These are phyloP conservation scores for Yamadazyma membranifaciens DNA, from an alignment of 1,139 yeast species.

Conservation along the genomic window DNA sequence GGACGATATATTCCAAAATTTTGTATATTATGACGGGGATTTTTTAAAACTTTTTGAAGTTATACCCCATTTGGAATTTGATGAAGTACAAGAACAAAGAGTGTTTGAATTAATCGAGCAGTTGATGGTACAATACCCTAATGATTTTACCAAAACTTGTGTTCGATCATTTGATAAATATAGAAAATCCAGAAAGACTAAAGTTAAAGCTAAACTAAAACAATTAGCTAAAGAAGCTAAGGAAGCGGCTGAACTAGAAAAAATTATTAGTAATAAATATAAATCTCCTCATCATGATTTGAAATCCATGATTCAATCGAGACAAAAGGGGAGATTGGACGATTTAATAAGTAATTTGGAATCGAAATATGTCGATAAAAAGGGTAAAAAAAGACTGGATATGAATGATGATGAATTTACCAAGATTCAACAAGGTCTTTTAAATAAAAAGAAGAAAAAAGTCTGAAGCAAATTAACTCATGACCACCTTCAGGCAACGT, in stretches of 20 bases:
- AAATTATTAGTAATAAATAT: slow-evolving; percentile 41
- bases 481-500: too few relatives aligned
- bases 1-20: slow-evolving; percentile 60
- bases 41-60: slow-evolving; percentile 66
- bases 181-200: slow-evolving; percentile 42
- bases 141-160: slow-evolving; percentile 49
- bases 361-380: slow-evolving; percentile 48
- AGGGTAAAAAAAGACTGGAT: slow-evolving; percentile 36
- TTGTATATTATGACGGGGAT: slow-evolving; percentile 65
- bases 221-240: slow-evolving; percentile 58
- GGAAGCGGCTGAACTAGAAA: slow-evolving; percentile 65
- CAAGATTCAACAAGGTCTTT: slow-evolving; percentile 27
- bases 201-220: slow-evolving; percentile 45
- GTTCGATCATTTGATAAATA: slow-evolving; percentile 55
- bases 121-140: slow-evolving; percentile 52
- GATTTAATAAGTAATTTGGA: slow-evolving; percentile 51
- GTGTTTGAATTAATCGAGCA: slow-evolving; percentile 52
- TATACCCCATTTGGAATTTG: slow-evolving; percentile 73
- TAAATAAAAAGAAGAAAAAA: slow-evolving; percentile 15
- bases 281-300: slow-evolving; percentile 41
- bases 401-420: slow-evolving; percentile 35
- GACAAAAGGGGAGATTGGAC: slow-evolving; percentile 43
- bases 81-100: slow-evolving; percentile 59
- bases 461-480: too few relatives aligned
- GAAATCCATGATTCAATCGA: slow-evolving; percentile 48